These are phyloP conservation scores for Echria macrotheca DNA, from an alignment of 495 filamentous ascomycete species.

Conservation along the genomic window DNA sequence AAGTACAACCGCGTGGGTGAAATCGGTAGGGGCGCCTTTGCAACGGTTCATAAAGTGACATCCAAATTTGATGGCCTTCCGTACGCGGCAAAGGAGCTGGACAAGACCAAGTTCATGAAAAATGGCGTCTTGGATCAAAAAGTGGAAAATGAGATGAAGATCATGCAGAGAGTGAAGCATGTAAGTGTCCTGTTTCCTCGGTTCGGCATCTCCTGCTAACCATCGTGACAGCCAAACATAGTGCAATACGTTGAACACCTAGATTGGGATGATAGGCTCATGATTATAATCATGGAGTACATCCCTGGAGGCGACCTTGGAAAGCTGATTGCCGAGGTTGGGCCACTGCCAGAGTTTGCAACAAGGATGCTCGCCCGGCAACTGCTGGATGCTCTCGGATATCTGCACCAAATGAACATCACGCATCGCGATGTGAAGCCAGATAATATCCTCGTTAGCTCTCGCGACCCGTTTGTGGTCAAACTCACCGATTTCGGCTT, in stretches of 20 bases:
- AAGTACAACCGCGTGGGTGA: constrained; percentile 75
- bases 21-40: constrained; percentile 91
- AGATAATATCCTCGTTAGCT: constrained; percentile 86
- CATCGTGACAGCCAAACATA: constrained; percentile 65
- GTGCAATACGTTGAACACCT: constrained; percentile 84
- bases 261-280: constrained; percentile 69
- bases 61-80: constrained; percentile 71
- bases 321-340: constrained; percentile 54
- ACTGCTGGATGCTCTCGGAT: constrained; percentile 74
- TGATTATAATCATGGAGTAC: constrained; percentile 92
- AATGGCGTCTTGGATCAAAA: constrained; percentile 78
- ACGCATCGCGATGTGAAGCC: constrained; percentile 97
- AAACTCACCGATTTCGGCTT: constrained; percentile 90
- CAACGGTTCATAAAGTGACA: constrained; percentile 81
- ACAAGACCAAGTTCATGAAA: constrained; percentile 84
- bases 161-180: constrained; percentile 79
- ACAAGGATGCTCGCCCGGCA: constrained; percentile 68
- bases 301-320: constrained; percentile 82
- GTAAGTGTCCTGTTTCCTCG: constrained; percentile 44
- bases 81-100: constrained; percentile 85
- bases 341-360: constrained; percentile 59
- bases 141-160: constrained; percentile 90
- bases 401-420: constrained; percentile 79
- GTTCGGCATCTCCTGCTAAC: neutral
- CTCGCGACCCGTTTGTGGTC: constrained; percentile 64